A percentile compares a stretch with the other conserved stretches of the same genome.
phyloP scores from a whole-genome alignment of 192 early-diverging fungal species.

The Linnemannia elongata region DNA sequence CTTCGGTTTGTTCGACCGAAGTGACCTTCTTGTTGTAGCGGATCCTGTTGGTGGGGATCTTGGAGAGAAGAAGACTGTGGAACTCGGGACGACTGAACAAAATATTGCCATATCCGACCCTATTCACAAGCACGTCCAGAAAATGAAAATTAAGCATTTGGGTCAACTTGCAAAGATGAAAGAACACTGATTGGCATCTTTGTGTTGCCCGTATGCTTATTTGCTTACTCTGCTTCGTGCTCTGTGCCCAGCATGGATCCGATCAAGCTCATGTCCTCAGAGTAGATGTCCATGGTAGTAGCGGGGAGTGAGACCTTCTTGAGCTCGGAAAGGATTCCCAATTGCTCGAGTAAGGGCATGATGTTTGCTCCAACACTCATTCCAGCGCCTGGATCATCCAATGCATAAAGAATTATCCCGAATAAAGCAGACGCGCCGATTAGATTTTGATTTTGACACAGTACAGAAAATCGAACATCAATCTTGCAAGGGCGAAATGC shows the following conservation, averaged over 20 bases:
- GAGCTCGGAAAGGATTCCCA: constrained; percentile 27
- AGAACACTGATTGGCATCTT: neutral
- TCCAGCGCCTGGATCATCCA: constrained; percentile 11
- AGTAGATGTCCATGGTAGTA: constrained; percentile 19
- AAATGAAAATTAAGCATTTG: too few relatives aligned
- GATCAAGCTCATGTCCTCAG: constrained; percentile 16
- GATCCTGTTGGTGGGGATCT: constrained; percentile 10
- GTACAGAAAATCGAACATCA: neutral
- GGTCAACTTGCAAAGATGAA: too few relatives aligned
- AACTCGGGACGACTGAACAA: constrained; percentile 19
- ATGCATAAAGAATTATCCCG: neutral
- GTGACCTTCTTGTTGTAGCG: constrained; percentile 30
- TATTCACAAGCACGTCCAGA: neutral
- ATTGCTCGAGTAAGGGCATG: constrained; percentile 25
- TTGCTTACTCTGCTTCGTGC: neutral
- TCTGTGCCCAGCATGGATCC: neutral
- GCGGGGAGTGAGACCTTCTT: neutral
- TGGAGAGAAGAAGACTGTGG: constrained; percentile 14
- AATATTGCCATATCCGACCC: neutral
- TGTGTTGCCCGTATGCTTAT: neutral
- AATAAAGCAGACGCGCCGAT: neutral
- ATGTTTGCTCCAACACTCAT: constrained; percentile 28
- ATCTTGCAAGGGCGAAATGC: neutral
- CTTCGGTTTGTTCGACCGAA: constrained; percentile 20
- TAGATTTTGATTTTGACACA: neutral